Evolutionary conservation across 345 rosid genomes (phyloP).

Genomic region (Eucalyptus urophylla): DNA sequence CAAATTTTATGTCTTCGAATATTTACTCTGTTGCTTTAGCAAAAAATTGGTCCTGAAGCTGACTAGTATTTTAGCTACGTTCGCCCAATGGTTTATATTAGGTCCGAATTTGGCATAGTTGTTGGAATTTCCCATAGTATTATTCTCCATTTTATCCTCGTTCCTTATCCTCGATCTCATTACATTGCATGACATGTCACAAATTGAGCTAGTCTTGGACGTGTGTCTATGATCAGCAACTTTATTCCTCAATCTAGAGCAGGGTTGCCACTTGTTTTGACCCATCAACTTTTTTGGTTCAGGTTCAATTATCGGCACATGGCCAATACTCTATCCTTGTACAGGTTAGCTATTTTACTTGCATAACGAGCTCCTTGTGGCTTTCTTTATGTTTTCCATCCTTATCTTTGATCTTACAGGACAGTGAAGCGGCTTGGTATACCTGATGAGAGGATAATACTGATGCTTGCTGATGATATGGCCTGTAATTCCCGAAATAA

Average conservation of each 20-base stretch:
- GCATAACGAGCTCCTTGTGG: neutral
- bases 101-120: neutral
- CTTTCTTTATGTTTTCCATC: neutral
- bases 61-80: accelerated
- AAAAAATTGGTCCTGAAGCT: neutral
- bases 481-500: conserved; percentile 94
- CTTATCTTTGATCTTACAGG: conserved; percentile 26
- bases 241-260: neutral
- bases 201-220: neutral
- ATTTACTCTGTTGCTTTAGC: neutral
- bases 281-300: conserved; percentile 1
- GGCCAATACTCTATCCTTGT: conserved; percentile 93
- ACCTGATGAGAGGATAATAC: conserved; percentile 91
- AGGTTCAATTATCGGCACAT: conserved; percentile 98
- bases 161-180: neutral
- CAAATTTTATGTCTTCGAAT: neutral
- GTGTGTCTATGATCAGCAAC: neutral
- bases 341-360: conserved; percentile 34
- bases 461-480: conserved; percentile 99
- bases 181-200: neutral
- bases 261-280: neutral
- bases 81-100: accelerated
- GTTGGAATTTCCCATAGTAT: neutral
- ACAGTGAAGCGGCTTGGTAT: conserved; percentile 94
- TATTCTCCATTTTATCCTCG: neutral